phyloP scores from a whole-genome alignment of 1,284 basidiomycete species.

The Omphalotus olearius region DNA sequence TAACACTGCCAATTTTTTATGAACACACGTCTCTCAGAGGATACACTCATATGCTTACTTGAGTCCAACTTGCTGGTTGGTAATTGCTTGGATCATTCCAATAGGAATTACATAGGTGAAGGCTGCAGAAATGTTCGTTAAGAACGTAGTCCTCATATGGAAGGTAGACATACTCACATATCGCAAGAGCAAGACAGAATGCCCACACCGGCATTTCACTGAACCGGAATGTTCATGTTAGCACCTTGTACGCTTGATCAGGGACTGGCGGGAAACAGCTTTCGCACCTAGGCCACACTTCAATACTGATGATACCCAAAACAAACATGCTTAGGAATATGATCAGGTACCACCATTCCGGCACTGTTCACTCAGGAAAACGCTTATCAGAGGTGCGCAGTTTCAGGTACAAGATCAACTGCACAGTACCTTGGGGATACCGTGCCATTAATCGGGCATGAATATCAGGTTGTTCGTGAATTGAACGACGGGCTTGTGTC shows the following conservation, averaged over 20 bases:
- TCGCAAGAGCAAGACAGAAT: slow-evolving; percentile 31
- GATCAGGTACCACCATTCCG: slow-evolving; percentile 24
- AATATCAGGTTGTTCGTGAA: slow-evolving; percentile 79
- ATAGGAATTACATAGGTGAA: slow-evolving; percentile 35
- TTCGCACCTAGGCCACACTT: slow-evolving; percentile 49
- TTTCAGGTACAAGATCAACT: no score
- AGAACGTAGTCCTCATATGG: neutral
- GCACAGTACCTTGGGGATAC: slow-evolving; percentile 47
- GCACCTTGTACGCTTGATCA: slow-evolving; percentile 8
- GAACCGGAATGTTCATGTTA: slow-evolving; percentile 30
- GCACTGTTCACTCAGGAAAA: slow-evolving; percentile 1
- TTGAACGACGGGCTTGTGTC: slow-evolving; percentile 53
- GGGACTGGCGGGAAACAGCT: slow-evolving; percentile 34
- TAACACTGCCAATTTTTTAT: slow-evolving; percentile 12
- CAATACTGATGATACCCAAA: slow-evolving; percentile 65
- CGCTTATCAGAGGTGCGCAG: neutral
- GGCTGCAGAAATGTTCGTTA: slow-evolving; percentile 39
- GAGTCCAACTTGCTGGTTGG: slow-evolving; percentile 49
- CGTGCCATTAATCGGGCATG: slow-evolving; percentile 80
- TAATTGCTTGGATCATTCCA: slow-evolving; percentile 60
- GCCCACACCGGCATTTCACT: slow-evolving; percentile 10
- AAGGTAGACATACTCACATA: slow-evolving; percentile 27
- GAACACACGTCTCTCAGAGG: no score
- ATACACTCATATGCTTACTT: slow-evolving; percentile 24
- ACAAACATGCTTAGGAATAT: slow-evolving; percentile 33